Base-by-base conservation (phyloP, 1,284 basidiomycete genomes). In the Ganoderma boninense region DNA sequence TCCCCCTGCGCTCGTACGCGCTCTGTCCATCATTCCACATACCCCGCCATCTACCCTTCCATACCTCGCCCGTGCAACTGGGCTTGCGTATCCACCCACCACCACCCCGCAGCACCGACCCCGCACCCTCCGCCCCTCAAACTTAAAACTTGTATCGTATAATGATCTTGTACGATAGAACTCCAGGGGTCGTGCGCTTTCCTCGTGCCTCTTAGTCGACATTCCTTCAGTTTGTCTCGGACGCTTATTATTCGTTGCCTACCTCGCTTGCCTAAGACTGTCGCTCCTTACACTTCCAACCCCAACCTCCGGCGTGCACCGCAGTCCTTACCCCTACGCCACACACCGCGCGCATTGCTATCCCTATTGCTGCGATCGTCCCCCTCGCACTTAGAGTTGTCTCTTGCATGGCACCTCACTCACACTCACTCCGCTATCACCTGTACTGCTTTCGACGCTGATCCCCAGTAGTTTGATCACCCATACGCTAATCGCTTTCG, bases 371-470 rank as follows among this genome's bases (percentile, higher is more conserved):
- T 44, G 44, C 59, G 44, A 59, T 38, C 32, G 60, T 46, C 42
- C 49, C 49, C n/a, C 64, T 44, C 42, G 40, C 56, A 38, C 29
- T 57, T 60, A 32, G 18, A 40, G 32, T 60, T n/a, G 29, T 38
- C 59, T n/a, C 68, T 20, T 16, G 40, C 60, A 42, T 62, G n/a
- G 40, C 42, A 62, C n/a, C 42, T 42, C 42, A 43, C 60, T 42
- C 60, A 71, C 69, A 65, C 64, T 73, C 69, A 67, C 64, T 67
- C 69, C 70, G 73, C 69, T 72, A 70, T 72, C 73, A 54, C 67
- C 56, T 67, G 73, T 74, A 74, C 52, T 66, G 71, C 73, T 74
- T 71, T 74, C 73, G 73, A 68, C 62, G 73, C 71, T 69, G 73
- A 72, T 72, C 69, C 32, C 38, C 35, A 42, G 63, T 52, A 52